Percentiles rank a stretch among this genome's conserved stretches.
Conservation (phyloP, 768 basidiomycete genomes). For the Lactarius deliciosus region DNA sequence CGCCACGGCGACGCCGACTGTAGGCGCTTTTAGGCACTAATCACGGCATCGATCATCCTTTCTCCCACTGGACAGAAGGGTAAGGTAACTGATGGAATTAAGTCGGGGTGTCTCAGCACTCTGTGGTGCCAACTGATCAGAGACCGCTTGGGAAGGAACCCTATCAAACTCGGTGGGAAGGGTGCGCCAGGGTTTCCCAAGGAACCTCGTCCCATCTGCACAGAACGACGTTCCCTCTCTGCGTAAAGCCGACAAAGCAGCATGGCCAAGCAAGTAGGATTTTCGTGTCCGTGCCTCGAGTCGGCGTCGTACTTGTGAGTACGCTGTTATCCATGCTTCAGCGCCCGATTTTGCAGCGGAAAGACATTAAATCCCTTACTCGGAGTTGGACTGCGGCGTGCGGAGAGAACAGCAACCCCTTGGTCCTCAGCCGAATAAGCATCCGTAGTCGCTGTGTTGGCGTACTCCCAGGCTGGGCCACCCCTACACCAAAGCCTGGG, state of each 20-base stretch:
- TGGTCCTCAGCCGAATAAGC: background rate
- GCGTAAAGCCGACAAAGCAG: background rate
- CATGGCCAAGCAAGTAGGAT: background rate
- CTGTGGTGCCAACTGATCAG: background rate
- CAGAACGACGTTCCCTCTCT: background rate
- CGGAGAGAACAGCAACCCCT: background rate
- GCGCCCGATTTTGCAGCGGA: background rate
- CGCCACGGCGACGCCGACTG: too few species aligned
- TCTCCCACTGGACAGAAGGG: background rate
- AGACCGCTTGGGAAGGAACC: background rate
- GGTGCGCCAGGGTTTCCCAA: background rate
- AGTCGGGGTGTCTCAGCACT: background rate
- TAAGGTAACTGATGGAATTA: background rate
- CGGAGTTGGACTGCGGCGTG: background rate
- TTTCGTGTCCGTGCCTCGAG: background rate
- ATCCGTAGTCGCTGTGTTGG: background rate
- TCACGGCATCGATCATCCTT: background rate
- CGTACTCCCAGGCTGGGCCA: background rate
- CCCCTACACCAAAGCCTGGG: background rate
- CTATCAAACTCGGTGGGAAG: background rate
- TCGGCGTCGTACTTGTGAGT: background rate
- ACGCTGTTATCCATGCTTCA: background rate
- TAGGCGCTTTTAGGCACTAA: background rate
- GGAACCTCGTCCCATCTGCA: background rate
- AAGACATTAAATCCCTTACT: background rate